phyloP scores from a whole-genome alignment of 768 basidiomycete genomes.

The Tulasnella sp. region DNA sequence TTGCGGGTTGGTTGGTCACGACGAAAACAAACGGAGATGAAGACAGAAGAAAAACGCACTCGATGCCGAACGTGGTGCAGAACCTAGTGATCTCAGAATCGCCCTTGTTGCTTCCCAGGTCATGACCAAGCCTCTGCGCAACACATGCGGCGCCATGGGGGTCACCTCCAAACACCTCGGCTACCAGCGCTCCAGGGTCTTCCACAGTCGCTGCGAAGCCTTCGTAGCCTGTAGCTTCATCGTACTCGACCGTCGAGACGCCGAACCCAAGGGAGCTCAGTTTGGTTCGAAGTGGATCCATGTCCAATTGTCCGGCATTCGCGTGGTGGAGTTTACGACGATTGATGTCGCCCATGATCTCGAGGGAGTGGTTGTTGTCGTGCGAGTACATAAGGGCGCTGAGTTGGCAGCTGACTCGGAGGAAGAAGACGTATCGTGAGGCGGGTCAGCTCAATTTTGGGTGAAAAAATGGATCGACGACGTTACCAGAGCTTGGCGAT shows the following conservation, averaged over 20 bases:
- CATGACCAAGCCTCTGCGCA: background rate
- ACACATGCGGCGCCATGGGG: background rate
- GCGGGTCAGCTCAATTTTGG: background rate
- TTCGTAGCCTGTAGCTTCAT: too few relatives aligned
- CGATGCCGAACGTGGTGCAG: conserved; percentile 15
- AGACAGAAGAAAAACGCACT: conserved; percentile 8
- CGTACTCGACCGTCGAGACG: background rate
- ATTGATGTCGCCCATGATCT: background rate
- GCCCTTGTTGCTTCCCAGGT: background rate
- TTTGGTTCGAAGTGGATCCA: background rate
- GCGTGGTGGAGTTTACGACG: background rate
- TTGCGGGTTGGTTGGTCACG: too few relatives aligned
- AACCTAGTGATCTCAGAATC: background rate
- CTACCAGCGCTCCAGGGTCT: background rate
- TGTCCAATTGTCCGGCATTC: background rate
- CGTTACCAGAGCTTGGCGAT: conserved; percentile 21
- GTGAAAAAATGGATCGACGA: conserved; percentile 11
- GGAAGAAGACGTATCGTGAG: background rate
- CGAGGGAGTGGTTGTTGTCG: conserved; percentile 1
- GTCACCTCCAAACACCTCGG: background rate
- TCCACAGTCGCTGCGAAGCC: background rate
- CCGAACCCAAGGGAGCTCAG: background rate
- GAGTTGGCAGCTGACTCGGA: conserved; percentile 17
- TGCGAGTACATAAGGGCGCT: conserved; percentile 20
- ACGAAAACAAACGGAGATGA: too few relatives aligned